Base-by-base conservation (phyloP, 768 basidiomycete species). In the Pisolithus microcarpus region DNA sequence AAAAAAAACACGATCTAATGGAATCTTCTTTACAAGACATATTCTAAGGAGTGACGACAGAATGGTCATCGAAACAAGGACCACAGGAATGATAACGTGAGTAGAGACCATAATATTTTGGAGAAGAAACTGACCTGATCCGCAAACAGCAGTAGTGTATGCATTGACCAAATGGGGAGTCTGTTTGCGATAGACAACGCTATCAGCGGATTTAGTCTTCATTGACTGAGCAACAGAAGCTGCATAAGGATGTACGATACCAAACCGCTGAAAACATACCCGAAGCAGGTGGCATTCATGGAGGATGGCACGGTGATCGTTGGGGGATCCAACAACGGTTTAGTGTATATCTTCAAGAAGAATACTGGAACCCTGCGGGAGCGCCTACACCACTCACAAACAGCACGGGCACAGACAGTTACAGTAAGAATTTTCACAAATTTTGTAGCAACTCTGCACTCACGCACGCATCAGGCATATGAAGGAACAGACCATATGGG, bases 221-320 rank as follows among this genome's bases (percentile, higher is more conserved):
- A 13, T 39, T 10, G 24, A 42, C 36, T n/a, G 16, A 50, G 30
- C 49, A 43, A 53, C 21, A 36, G 52, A 26, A 43, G 24, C 4
- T 53, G 52, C 21, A 7, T 53, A 18, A 24, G 15, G 38, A 50
- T 19, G 5, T 53, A 53, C 15, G 37, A 53, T 11, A 50, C 38
- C 16, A 50, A 46, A 36, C 40, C 49, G 18, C 7, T 9, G 5
- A 50, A 42, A 9, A 42, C 49, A n/a, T 54, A 54, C 46, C 53
- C 44, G 15, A 54, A 54, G 36, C 53, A 54, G 40, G 53, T 54
- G 7, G 24, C 13, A 2, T 54, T 50, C 24, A 23, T 7, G 1
- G 44, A 46, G n/a, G n/a, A 46, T 11, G 49, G 34, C n/a, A 37
- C 21, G 21, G 13, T 26, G n/a, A 19, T 54, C 1, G 24, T 50